Base-by-base conservation (phyloP, 257 asterid species). In the Primulina tabacum region DNA sequence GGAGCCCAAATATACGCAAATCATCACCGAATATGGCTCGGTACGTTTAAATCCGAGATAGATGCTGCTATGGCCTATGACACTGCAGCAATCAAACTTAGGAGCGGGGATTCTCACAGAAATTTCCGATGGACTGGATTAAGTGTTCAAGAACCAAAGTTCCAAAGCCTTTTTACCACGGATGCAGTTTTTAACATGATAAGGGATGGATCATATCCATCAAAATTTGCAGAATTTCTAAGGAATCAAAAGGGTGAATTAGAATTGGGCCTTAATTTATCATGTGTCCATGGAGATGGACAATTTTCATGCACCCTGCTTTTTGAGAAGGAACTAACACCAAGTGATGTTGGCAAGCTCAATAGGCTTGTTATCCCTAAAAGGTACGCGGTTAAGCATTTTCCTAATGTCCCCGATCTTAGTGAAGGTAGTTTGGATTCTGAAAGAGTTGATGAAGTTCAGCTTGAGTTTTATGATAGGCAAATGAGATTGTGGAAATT, bases 61-160 rank as follows among this genome's bases (percentile, higher is more conserved):
- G 96, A 85, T 7, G 97, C 97, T 1, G 99, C 99, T 2, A 85
- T 75, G 90, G 99, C 99, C 2, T 90, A 93, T 52, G 97, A 93
- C 14, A 93, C 95, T 30, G 96, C 96, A 0, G 83, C 96, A 60
- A 86, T 85, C 47, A 88, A 81, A 71, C 87, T 86, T 12, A 78
- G 84, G 0, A 74, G 75, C 1, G 83, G 81, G 2, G 92, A 89
- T 17, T 74, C 86, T 3, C 94, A 81, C 56, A 70, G 94, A 43
- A 93, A 93, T 64, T 79, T 93, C 56, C 85, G 87, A 0, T 77
- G 89, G 82, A 86, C 88, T 1, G 74, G 28, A 20, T 20, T 69
- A 53, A 87, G 75, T 4, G 5, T 63, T 38, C 83, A 78, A 32
- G 99, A 90, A 61, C 85, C 86, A 1, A 71, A 72, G 12, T 89